phyloP scores from a whole-genome alignment of 2,329 filamentous ascomycete species.

The Fragosphaeria purpurea region DNA sequence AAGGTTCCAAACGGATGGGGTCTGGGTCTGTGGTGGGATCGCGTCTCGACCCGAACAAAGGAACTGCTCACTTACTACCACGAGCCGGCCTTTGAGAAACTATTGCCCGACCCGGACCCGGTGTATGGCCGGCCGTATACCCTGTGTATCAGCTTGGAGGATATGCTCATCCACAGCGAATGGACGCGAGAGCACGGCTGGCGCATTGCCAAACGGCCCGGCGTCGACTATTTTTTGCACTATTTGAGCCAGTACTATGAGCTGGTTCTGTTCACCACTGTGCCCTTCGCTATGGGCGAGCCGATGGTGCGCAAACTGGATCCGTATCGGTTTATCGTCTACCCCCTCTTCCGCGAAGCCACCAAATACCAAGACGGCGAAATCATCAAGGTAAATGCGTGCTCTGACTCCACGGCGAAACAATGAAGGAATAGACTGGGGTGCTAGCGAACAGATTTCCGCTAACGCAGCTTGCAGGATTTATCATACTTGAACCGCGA shows the following conservation, averaged over 20 bases:
- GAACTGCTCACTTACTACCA: constrained; percentile 86
- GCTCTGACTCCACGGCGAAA: not conserved
- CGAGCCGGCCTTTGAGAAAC: constrained; percentile 87
- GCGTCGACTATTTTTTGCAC: constrained; percentile 92
- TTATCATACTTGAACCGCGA: constrained; percentile 96
- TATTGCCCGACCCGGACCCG: constrained; percentile 74
- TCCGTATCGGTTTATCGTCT: constrained; percentile 89
- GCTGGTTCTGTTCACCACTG: constrained; percentile 86
- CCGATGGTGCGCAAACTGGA: constrained; percentile 88
- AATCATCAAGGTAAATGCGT: constrained; percentile 71
- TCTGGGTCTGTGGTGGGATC: constrained; percentile 65
- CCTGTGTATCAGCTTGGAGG: constrained; percentile 83
- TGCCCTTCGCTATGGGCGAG: constrained; percentile 75
- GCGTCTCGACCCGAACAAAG: constrained; percentile 62
- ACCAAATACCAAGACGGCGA: constrained; percentile 94
- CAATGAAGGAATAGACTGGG: not conserved
- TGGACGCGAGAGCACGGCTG: constrained; percentile 93
- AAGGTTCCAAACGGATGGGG: constrained; percentile 76
- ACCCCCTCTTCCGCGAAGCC: constrained; percentile 91
- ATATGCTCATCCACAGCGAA: constrained; percentile 87
- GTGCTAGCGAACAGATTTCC: too few species aligned
- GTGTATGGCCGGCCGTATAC: constrained; percentile 81
- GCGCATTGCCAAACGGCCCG: constrained; percentile 88
- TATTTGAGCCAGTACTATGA: constrained; percentile 98
- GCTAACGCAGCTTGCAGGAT: constrained; percentile 46